Base-by-base conservation (phyloP, 176 grass and related monocot species). In the Oryza meridionalis region DNA sequence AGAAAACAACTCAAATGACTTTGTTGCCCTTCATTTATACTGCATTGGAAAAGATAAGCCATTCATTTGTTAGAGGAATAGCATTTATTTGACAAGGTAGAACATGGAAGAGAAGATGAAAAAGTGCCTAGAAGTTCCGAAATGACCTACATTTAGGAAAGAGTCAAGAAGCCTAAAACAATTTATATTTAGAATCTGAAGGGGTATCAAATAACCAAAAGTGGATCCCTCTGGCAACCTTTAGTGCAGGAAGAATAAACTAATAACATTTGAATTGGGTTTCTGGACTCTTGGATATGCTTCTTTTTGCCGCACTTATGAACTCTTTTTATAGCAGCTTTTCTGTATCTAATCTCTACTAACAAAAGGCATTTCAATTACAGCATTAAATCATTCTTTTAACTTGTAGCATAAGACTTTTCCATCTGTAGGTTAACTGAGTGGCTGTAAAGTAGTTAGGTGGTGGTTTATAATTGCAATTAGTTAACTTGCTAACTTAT, bases 391-490 rank as follows among this genome's bases (percentile, higher is more conserved):
- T 46, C 47, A 4, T 22, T 85, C 4, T 64, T 77, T 50, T 68
- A 70, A 59, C 43, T 13, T 46, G 17, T 45, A 9, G 11, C 67
- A 58, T 11, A 72, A 3, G 69, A 27, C 16, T 43, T 63, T 72
- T 63, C 12, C 14, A 24, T 71, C 2, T 19, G 53, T 76, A 61
- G 11, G 33, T 44, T 75, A 44, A 46, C 9, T 47, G 17, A 62
- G 1, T 89, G 47, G 63, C 45, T 6, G 24, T 6, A 47, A 63
- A 64, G 19, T 69, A 75, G 15, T 33, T 72, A 51, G 8, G 7
- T 67, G 24, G 45, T 22, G 27, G 45, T 88, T 62, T 49, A 45
- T 46, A 70, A 84, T 62, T 69, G 13, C 22, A 14, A 26, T 82
- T 70, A 38, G 7, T 75, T 40, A 40, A 8, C 38, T 40, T 40